A percentile compares a stretch with the other conserved stretches of the same genome.
phyloP scores from a whole-genome alignment of 768 basidiomycete species.

The Kondoa malvinella region DNA sequence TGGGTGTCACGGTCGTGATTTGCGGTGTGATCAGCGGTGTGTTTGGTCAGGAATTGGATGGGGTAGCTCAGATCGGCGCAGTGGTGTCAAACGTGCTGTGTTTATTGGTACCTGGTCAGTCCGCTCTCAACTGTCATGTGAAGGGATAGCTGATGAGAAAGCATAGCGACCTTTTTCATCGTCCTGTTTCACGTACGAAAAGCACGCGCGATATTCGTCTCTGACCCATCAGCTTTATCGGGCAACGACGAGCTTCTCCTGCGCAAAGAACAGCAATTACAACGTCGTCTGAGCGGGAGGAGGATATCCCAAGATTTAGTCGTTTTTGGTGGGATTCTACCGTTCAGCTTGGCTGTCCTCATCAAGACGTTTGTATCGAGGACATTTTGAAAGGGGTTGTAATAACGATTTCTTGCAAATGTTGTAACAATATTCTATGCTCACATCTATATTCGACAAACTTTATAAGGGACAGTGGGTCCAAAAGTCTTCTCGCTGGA shows the following conservation, averaged over 20 bases:
- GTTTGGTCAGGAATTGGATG: not conserved
- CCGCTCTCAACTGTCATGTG: not conserved
- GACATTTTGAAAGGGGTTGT: not conserved
- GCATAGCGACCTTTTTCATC: constrained; percentile 56
- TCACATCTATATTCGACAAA: no score
- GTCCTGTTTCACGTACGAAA: constrained; percentile 65
- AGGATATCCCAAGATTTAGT: constrained; percentile 37
- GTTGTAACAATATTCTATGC: no score
- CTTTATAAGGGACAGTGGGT: not conserved
- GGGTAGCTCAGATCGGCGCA: not conserved
- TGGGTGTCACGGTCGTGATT: not conserved
- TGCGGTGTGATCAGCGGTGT: not conserved
- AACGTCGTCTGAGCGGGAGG: constrained; percentile 51
- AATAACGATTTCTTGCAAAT: not conserved
- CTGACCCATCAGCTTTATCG: constrained; percentile 37
- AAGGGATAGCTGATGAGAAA: not conserved
- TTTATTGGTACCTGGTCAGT: not conserved
- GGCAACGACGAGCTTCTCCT: constrained; percentile 44
- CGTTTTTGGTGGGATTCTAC: constrained; percentile 19
- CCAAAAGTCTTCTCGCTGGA: not conserved
- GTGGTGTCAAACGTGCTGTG: not conserved
- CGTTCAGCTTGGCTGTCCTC: not conserved
- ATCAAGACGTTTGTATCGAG: not conserved
- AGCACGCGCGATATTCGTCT: constrained; percentile 63
- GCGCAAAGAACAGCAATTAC: constrained; percentile 69